Conservation (phyloP, 768 basidiomycete genomes). For the Cubamyces sp. region DNA sequence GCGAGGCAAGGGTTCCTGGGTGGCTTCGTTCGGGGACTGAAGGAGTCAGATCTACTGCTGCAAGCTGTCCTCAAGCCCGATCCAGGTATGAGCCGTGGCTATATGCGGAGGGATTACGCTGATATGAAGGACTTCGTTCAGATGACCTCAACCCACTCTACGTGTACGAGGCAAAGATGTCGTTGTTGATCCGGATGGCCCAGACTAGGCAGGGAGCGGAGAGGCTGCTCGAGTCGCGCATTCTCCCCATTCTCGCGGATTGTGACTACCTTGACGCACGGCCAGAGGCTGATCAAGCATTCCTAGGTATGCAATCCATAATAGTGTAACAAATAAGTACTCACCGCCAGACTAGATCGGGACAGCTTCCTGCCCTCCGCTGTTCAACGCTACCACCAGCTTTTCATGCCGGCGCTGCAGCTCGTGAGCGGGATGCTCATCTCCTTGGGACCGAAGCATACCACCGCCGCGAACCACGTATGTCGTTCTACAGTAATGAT, state of each 20-base stretch:
- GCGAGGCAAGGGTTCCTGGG: conserved; percentile 76
- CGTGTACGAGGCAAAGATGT: conserved; percentile 95
- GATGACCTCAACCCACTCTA: conserved; percentile 91
- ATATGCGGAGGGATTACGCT: neutral
- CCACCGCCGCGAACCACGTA: conserved; percentile 73
- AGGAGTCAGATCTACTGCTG: conserved; percentile 77
- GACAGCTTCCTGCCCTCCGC: conserved; percentile 89
- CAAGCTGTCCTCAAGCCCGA: conserved; percentile 84
- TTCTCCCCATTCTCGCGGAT: conserved; percentile 73
- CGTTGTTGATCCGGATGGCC: conserved; percentile 82
- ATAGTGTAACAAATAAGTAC: neutral
- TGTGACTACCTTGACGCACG: conserved; percentile 88
- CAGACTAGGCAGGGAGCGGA: conserved; percentile 86
- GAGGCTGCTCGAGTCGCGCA: conserved; percentile 74
- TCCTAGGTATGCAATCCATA: conserved; percentile 61
- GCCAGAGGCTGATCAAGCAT: conserved; percentile 81
- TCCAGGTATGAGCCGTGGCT: conserved; percentile 62
- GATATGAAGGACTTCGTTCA: conserved; percentile 34
- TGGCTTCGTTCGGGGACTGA: conserved; percentile 82
- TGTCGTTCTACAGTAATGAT: conserved; percentile 14
- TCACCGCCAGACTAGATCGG: conserved; percentile 52
- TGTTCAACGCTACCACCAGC: conserved; percentile 87
- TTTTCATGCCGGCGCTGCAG: conserved; percentile 86
- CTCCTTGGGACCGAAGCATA: conserved; percentile 71
- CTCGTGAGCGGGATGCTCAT: conserved; percentile 77